Base-by-base conservation (phyloP, 2,329 filamentous ascomycete genomes). In the Alternaria hordeiaustralica region DNA sequence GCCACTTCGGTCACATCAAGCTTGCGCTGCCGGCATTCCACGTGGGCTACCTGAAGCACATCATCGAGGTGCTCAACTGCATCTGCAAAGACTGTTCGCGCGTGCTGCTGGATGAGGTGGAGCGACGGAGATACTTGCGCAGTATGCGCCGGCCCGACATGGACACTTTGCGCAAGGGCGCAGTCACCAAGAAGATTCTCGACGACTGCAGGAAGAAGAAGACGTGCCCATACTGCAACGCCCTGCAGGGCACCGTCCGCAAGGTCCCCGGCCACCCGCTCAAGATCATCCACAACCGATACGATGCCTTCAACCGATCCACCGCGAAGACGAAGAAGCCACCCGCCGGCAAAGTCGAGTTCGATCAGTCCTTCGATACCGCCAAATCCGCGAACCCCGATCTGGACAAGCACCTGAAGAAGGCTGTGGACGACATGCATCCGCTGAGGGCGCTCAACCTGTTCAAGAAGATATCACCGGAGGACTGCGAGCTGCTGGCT, bases 251-350 rank as follows among this genome's bases (percentile, higher is more conserved):
- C 9, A 91, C 94, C 59, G 95, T 99, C 63, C 92, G 94, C 75
- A 98, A 98, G 81, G 88, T 94, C 28, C 91, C 93, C 28, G 85
- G 85, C 7, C 87, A 87, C 71, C 91, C 94, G n/a, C 87, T 98
- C 69, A 98, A 98, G 82, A 89, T 99, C 57, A 90, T 92, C 12
- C 96, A 99, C 82, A 94, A 97, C 84, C 96, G 96, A 76, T 99
- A 94, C 76, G 88, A 91, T 46, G 87, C 90, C 20, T 99, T 89
- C 85, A 97, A 96, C 80, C 91, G 92, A 68, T 98, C 95, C 1
- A 95, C 92, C 4, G 91, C 96, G 0, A 88, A 88, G 63, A 94
- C 92, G 78, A 99, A 98, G 82, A 85, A 91, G 11, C 87, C 92
- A 0, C 96, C 96, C 0, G 85, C 88, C 59, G 91, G 91, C 82